Percentiles rank a stretch among this genome's conserved stretches.
These are phyloP conservation scores for Chaetomium sp. DNA, from an alignment of 2,329 filamentous ascomycete genomes.

Conservation along the genomic window DNA sequence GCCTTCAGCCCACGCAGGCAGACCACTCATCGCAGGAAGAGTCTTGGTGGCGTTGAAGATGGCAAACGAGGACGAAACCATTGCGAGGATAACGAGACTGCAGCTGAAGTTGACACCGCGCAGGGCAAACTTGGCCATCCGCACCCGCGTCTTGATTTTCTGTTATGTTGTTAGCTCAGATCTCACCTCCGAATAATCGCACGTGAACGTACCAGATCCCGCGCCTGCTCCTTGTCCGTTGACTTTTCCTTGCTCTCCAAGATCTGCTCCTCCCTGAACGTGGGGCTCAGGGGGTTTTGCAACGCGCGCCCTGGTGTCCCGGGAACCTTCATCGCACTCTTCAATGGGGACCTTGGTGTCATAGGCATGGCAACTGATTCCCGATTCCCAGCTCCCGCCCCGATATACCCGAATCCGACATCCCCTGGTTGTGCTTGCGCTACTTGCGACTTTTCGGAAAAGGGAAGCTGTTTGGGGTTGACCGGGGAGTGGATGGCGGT, in stretches of 20 bases:
- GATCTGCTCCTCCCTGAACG: conserved; percentile 79
- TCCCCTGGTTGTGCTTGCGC: conserved; percentile 70
- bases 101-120: conserved; percentile 95
- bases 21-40: conserved; percentile 67
- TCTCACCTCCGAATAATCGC: background rate
- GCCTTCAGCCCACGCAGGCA: conserved; percentile 75
- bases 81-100: conserved; percentile 86
- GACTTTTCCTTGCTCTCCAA: conserved; percentile 76
- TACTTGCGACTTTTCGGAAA: conserved; percentile 50
- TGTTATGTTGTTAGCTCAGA: conserved; percentile 35
- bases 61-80: conserved; percentile 79
- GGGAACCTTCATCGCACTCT: conserved; percentile 83
- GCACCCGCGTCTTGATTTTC: conserved; percentile 89
- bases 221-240: conserved; percentile 81
- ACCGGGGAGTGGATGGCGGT: conserved; percentile 73
- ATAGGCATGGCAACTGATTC: conserved; percentile 55
- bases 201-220: conserved; percentile 71
- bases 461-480: conserved; percentile 48
- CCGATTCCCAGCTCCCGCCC: conserved; percentile 41
- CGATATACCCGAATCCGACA: conserved; percentile 88
- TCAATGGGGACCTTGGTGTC: conserved; percentile 72
- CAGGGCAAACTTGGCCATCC: conserved; percentile 91
- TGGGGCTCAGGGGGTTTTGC: conserved; percentile 78
- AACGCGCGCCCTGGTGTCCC: conserved; percentile 70
- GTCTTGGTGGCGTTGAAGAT: conserved; percentile 85